phyloP scores from a whole-genome alignment of 2,329 filamentous ascomycete genomes.

The Daldinia sp. region DNA sequence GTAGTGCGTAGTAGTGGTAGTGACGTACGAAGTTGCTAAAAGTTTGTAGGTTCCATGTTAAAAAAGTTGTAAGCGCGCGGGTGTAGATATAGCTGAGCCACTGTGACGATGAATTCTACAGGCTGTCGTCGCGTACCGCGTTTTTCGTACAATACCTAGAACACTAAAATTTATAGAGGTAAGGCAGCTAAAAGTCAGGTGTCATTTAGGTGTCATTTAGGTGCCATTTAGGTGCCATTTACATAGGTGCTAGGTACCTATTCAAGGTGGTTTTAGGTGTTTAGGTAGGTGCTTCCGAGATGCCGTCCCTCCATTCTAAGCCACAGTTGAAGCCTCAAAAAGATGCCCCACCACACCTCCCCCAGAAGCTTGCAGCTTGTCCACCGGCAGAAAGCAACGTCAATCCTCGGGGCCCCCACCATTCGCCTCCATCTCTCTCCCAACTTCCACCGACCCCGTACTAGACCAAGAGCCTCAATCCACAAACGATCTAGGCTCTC shows the following conservation, averaged over 20 bases:
- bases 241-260: too few relatives aligned
- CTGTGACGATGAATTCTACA: neutral
- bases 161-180: neutral
- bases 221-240: too few relatives aligned
- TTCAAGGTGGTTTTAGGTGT: too few relatives aligned
- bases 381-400: slow-evolving; percentile 34
- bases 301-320: slow-evolving; percentile 18
- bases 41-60: neutral
- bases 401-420: slow-evolving; percentile 30
- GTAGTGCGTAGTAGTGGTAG: slow-evolving; percentile 14
- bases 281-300: neutral
- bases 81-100: slow-evolving; percentile 34
- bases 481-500: slow-evolving; percentile 11
- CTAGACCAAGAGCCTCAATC: slow-evolving; percentile 27
- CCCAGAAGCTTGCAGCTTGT: slow-evolving; percentile 24
- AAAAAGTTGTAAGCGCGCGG: slow-evolving; percentile 16
- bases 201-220: neutral
- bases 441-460: slow-evolving; percentile 29
- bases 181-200: slow-evolving; percentile 2
- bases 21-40: slow-evolving; percentile 21
- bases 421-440: slow-evolving; percentile 12
- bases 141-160: neutral
- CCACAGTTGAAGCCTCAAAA: slow-evolving; percentile 29
- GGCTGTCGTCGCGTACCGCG: slow-evolving; percentile 9
- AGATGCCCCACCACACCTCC: slow-evolving; percentile 10